A percentile compares a stretch with the other conserved stretches of the same genome.
Conservation (phyloP, 2,329 filamentous ascomycete species). For the Scytalidium sp. region DNA sequence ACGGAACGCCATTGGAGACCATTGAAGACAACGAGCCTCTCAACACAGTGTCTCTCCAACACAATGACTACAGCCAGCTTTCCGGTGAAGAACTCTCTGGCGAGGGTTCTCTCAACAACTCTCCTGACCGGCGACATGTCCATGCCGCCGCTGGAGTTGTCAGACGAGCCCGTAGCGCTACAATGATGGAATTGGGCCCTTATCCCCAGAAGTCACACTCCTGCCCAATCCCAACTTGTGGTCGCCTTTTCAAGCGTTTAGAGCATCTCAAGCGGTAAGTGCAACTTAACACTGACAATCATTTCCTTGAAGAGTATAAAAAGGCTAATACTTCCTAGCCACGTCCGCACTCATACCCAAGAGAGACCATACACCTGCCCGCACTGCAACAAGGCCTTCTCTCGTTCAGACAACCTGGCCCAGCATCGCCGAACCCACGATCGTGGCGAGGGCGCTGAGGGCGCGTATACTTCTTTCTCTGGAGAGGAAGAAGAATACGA, state of each 20-base stretch:
- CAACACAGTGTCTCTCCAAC: conserved; percentile 65
- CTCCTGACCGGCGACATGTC: conserved; percentile 63
- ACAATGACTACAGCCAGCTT: conserved; percentile 66
- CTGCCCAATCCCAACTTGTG: conserved; percentile 97
- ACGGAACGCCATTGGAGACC: conserved; percentile 84
- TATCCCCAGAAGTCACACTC: conserved; percentile 98
- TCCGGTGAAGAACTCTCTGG: conserved; percentile 59
- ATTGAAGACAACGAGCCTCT: conserved; percentile 79
- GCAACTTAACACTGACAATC: conserved; percentile 27
- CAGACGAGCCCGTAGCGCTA: conserved; percentile 88
- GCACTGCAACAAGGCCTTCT: conserved; percentile 98
- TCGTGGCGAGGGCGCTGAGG: conserved; percentile 64
- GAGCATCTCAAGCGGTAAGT: conserved; percentile 98
- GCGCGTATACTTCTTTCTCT: conserved; percentile 54
- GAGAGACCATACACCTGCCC: conserved; percentile 98
- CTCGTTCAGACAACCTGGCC: conserved; percentile 96
- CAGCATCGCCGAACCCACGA: conserved; percentile 89
- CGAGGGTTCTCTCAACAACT: conserved; percentile 56
- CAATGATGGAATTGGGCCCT: conserved; percentile 92
- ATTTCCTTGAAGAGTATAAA: conserved; percentile 24
- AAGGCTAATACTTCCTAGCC: conserved; percentile 63
- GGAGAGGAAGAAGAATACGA: conserved; percentile 77
- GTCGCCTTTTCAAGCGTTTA: conserved; percentile 95
- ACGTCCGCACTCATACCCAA: conserved; percentile 98
- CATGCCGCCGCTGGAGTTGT: conserved; percentile 72